Evolutionary conservation across 1,284 basidiomycete species (phyloP), one percentile per base, ranked within the genome.

Genomic region (Coniferiporia sulphurascens): DNA sequence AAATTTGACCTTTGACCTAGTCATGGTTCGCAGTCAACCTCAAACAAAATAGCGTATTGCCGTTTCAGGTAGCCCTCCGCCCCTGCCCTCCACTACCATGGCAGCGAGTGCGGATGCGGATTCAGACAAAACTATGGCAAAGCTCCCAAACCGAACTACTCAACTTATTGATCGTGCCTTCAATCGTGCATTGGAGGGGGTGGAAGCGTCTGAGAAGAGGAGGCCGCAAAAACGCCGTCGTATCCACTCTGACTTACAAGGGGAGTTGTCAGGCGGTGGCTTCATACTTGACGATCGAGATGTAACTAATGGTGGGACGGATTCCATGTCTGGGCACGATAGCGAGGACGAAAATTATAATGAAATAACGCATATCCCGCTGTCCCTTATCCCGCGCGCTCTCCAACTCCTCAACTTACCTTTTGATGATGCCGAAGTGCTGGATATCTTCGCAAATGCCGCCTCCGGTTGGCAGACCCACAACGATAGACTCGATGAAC

Each of bases 371-470:
- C 52, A 74, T 36, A 83, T 90, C 22, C 76, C 79, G 0, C 66
- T 91, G 19, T 76, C 79, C 10, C 70, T 75, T n/a, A 76, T 91
- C 46, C 83, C 87, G 2, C 64, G 69, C n/a, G 87, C 87, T 13
- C 77, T 91, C 1, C 77, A 79, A 63, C 64, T 74, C n/a, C 75
- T 91, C 21, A 81, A 85, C 63, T 73, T 91, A 3, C 78, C 78
- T 8, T 78, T 85, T 1, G 82, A 87, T 66, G 89, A 91, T 64
- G 77, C 79, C 15, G 81, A 89, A 58, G 76, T 89, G 9, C 76
- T 91, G 8, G 67, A 75, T 4, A 85, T 89, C 0, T 89, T 91
- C 69, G 75, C 77, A 36, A 88, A 86, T 64, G 89, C 89, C 1
- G 85, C 86, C 0, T 76, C 79, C 1, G 88, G 86, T 8, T 89